Conservation (phyloP, 1,139 yeast genomes). For the Pichia sp. region DNA sequence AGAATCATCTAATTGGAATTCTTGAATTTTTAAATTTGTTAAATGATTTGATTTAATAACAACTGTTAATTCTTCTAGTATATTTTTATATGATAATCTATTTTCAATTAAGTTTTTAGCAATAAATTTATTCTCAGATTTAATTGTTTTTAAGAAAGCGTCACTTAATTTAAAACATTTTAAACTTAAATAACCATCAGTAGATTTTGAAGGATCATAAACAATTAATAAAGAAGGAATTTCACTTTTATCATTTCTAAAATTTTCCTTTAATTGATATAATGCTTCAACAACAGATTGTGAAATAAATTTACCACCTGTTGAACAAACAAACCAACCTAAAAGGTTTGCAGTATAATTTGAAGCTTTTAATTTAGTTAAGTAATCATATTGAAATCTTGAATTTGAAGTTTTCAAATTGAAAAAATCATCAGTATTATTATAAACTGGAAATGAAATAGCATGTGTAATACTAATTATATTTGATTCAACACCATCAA, state of each 20-base stretch:
- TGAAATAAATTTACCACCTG: slow-evolving; percentile 64
- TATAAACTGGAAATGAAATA: slow-evolving; percentile 32
- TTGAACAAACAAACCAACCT: slow-evolving; percentile 78
- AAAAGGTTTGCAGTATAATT: slow-evolving; percentile 68
- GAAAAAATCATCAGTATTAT: slow-evolving; percentile 42
- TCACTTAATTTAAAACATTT: slow-evolving; percentile 67
- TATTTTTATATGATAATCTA: slow-evolving; percentile 59
- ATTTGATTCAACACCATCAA: slow-evolving; percentile 49
- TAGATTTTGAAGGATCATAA: slow-evolving; percentile 67
- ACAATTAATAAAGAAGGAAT: slow-evolving; percentile 59
- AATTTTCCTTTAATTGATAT: slow-evolving; percentile 53
- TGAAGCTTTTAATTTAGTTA: slow-evolving; percentile 54
- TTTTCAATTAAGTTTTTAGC: slow-evolving; percentile 57
- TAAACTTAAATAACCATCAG: slow-evolving; percentile 52
- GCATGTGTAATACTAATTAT: slow-evolving; percentile 52
- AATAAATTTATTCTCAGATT: slow-evolving; percentile 51
- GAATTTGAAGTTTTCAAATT: slow-evolving; percentile 51
- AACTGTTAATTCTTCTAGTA: slow-evolving; percentile 70
- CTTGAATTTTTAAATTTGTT: slow-evolving; percentile 30
- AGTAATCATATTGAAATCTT: slow-evolving; percentile 65
- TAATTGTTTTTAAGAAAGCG: slow-evolving; percentile 47
- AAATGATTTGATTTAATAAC: slow-evolving; percentile 56
- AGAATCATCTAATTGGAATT: slow-evolving; percentile 15
- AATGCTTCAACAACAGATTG: slow-evolving; percentile 61
- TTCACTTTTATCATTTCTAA: slow-evolving; percentile 30